Percentiles rank a stretch among this genome's conserved stretches.
These are phyloP conservation scores for Penicillium sp. DNA, from an alignment of 2,329 filamentous ascomycete species.

Conservation along the genomic window DNA sequence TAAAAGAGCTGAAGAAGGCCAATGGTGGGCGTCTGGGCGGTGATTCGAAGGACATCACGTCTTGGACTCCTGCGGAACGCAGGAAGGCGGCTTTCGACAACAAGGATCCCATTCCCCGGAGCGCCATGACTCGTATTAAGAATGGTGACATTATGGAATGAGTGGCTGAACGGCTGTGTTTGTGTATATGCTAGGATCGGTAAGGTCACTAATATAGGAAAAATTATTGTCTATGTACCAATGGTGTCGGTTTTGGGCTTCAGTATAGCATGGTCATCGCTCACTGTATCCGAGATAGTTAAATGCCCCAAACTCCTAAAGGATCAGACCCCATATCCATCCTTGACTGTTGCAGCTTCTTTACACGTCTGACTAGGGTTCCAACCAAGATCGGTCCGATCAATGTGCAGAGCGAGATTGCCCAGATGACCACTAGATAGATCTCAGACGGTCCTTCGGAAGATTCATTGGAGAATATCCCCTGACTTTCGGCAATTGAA, in stretches of 20 bases:
- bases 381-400: constrained; percentile 48
- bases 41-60: constrained; percentile 33
- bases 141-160: constrained; percentile 27
- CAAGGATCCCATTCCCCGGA: constrained; percentile 33
- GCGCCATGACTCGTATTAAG: constrained; percentile 32
- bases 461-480: constrained; percentile 34
- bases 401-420: constrained; percentile 50
- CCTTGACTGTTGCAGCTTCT: constrained; percentile 30
- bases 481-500: constrained; percentile 52
- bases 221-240: background rate
- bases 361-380: constrained; percentile 41
- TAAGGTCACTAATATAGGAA: background rate
- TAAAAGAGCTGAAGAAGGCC: background rate
- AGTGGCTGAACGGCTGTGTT: constrained; percentile 1
- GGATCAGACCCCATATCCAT: constrained; percentile 28
- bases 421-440: constrained; percentile 50
- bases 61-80: constrained; percentile 27
- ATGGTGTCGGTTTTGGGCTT: background rate
- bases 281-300: background rate
- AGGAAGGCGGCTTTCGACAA: constrained; percentile 25
- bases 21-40: constrained; percentile 26
- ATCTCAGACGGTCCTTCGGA: constrained; percentile 35
- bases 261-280: too few relatives aligned
- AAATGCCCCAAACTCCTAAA: constrained; percentile 40
- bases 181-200: background rate